A percentile compares a stretch with the other conserved stretches of the same genome.
These are phyloP conservation scores for Hypoxylon crocopeplum DNA, from an alignment of 495 filamentous ascomycete species.

Conservation along the genomic window DNA sequence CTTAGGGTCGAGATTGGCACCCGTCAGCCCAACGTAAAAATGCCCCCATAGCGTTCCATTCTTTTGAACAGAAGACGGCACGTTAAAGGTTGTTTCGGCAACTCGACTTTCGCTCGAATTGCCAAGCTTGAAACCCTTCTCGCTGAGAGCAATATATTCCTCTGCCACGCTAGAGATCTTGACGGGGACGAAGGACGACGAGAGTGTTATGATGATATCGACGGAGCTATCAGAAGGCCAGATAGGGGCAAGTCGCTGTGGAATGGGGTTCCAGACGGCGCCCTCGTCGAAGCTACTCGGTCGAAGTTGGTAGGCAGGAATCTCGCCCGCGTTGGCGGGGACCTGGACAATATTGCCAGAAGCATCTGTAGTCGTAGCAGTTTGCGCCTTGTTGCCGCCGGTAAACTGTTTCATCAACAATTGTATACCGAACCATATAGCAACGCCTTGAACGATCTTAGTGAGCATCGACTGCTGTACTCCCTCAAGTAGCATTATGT, in stretches of 20 bases:
- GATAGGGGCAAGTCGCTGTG: slow-evolving; percentile 81
- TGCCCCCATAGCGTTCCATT: slow-evolving; percentile 96
- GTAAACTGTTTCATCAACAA: slow-evolving; percentile 54
- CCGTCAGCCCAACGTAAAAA: slow-evolving; percentile 82
- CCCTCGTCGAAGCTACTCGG: slow-evolving; percentile 64
- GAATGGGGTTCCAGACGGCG: slow-evolving; percentile 72
- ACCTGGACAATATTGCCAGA: slow-evolving; percentile 53
- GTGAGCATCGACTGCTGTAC: slow-evolving; percentile 42
- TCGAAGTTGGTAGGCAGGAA: slow-evolving; percentile 72
- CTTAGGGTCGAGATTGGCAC: slow-evolving; percentile 75
- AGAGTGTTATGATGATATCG: slow-evolving; percentile 86
- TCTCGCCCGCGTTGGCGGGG: slow-evolving; percentile 51
- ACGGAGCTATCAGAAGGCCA: slow-evolving; percentile 80
- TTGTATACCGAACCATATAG: slow-evolving; percentile 55
- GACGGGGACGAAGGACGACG: slow-evolving; percentile 72
- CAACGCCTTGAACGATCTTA: slow-evolving; percentile 49
- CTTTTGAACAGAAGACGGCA: slow-evolving; percentile 82
- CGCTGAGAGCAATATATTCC: slow-evolving; percentile 71
- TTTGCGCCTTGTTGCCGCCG: slow-evolving; percentile 55
- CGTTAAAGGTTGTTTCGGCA: slow-evolving; percentile 75
- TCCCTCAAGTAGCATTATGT: slow-evolving; percentile 9
- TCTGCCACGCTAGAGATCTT: slow-evolving; percentile 65
- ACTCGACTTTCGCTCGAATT: slow-evolving; percentile 81
- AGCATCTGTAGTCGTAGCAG: slow-evolving; percentile 54
- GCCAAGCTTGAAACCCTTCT: slow-evolving; percentile 81